Evolutionary conservation across 495 filamentous ascomycete genomes (phyloP), one percentile per base, ranked within the genome.

Genomic region (Penicillium salamii): DNA sequence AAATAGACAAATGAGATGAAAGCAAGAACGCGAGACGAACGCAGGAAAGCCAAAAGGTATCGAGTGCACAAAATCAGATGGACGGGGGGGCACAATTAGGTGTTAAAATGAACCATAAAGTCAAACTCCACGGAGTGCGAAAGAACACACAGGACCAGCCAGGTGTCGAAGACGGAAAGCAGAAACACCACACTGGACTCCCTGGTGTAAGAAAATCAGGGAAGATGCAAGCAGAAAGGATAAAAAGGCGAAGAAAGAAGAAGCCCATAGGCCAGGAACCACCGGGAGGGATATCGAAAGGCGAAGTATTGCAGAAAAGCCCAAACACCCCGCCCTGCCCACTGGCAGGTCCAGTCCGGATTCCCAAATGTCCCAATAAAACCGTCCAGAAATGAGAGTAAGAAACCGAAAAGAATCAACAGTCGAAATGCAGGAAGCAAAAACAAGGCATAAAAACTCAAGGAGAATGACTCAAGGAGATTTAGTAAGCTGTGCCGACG

Each of bases 141-240:
- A 58, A 71, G 61, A 74, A 71, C 72, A 76, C 72, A 68, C 72
- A 76, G 72, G 72, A 72, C 72, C 72, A 76, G 72, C 72, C 72
- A 59, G 69, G 71, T 74, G 72, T 71, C 61, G 67, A 68, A 59
- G 58, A 59, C 61, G 46, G 49, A 52, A 61, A 66, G 54, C 63
- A 68, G 65, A 64, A 68, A 73, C 69, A 73, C 67, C 71, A 67
- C 64, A 76, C 71, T 70, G 63, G 68, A 76, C 71, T 75, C 72
- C 72, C 65, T 72, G 66, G 68, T 69, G 67, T 57, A 64, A 67
- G 57, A 57, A 57, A 37, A 58, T 52, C 49, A 54, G 43, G 58
- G 39, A 48, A 55, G 48, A 55, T 49, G 40, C 42, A 52, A 53
- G 29, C 12, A 64, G 52, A 49, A 19, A 49, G 57, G 57, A 32